Percentiles rank a stretch among this genome's conserved stretches.
These are phyloP conservation scores for Tetrapisispora phaffii DNA, from an alignment of 805 yeast genomes.

Conservation along the genomic window DNA sequence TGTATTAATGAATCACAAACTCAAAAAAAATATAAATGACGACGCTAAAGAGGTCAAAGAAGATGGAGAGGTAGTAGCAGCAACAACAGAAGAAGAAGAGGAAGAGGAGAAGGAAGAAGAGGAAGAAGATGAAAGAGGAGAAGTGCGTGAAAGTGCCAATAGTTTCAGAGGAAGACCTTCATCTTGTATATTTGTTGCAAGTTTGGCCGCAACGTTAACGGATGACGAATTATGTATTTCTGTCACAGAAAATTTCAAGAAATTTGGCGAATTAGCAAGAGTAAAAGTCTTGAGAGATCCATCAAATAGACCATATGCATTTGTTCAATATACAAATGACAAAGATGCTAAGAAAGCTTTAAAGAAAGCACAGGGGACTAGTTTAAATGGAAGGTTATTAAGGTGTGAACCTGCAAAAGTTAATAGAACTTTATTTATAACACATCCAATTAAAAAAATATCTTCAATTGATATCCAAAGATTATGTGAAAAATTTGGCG, in stretches of 20 bases:
- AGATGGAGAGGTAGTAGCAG: not conserved
- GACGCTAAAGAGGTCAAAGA: not conserved
- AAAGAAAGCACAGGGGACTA: slow-evolving; percentile 54
- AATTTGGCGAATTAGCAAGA: slow-evolving; percentile 60
- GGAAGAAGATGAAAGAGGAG: slow-evolving; percentile 17
- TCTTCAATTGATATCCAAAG: slow-evolving; percentile 30
- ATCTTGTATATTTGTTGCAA: slow-evolving; percentile 81
- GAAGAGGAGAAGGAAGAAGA: slow-evolving; percentile 9
- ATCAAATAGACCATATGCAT: slow-evolving; percentile 79
- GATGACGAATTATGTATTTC: slow-evolving; percentile 67
- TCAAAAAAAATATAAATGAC: not conserved
- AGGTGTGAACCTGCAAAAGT: slow-evolving; percentile 89
- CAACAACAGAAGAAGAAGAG: slow-evolving; percentile 3
- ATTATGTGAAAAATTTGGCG: slow-evolving; percentile 51
- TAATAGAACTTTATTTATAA: slow-evolving; percentile 69
- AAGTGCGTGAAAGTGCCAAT: slow-evolving; percentile 20
- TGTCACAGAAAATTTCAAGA: slow-evolving; percentile 55
- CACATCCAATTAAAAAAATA: slow-evolving; percentile 21
- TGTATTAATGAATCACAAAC: not conserved
- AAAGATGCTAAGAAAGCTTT: slow-evolving; percentile 62
- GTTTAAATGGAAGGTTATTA: slow-evolving; percentile 62
- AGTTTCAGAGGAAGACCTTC: slow-evolving; percentile 57
- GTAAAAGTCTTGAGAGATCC: slow-evolving; percentile 81
- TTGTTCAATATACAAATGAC: slow-evolving; percentile 74
- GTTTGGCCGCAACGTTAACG: slow-evolving; percentile 51